phyloP scores from a whole-genome alignment of 192 early-diverging fungal species.

The Backusella mclennaniae region DNA sequence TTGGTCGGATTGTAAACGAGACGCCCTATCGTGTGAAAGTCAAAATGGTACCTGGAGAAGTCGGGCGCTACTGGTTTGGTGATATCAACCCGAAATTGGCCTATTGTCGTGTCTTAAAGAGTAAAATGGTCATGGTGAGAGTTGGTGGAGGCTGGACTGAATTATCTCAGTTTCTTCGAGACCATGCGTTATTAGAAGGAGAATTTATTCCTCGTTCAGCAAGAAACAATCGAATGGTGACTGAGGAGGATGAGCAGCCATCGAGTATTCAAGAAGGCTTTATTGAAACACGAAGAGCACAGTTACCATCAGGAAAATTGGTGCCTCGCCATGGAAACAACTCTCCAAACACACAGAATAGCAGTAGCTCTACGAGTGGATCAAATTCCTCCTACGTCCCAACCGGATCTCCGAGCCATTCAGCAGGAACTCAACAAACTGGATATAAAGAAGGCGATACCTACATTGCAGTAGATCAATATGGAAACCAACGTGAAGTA shows the following conservation, averaged over 20 bases:
- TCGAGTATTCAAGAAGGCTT: slow-evolving; percentile 24
- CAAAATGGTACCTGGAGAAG: slow-evolving; percentile 49
- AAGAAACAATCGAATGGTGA: slow-evolving; percentile 16
- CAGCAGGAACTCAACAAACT: not conserved
- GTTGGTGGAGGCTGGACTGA: slow-evolving; percentile 55
- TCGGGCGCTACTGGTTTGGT: slow-evolving; percentile 65
- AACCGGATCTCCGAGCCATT: not conserved
- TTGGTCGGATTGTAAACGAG: slow-evolving; percentile 57
- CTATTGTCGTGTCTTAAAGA: slow-evolving; percentile 60
- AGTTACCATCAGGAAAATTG: slow-evolving; percentile 3
- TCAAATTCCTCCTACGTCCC: not conserved
- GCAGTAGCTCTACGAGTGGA: not conserved
- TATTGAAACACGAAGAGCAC: slow-evolving; percentile 18
- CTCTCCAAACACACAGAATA: not conserved
- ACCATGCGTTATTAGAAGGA: slow-evolving; percentile 33
- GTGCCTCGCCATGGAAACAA: not conserved
- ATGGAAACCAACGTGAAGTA: slow-evolving; percentile 32
- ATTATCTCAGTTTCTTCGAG: slow-evolving; percentile 32
- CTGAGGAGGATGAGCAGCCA: slow-evolving; percentile 17
- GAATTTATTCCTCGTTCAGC: slow-evolving; percentile 24
- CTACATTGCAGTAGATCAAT: slow-evolving; percentile 28
- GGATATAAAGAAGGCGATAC: slow-evolving; percentile 31
- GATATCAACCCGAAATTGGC: slow-evolving; percentile 59
- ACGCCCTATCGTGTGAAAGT: slow-evolving; percentile 50
- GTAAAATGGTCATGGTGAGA: slow-evolving; percentile 64